Evolutionary conservation across 73 alveolate species (phyloP).

Genomic region (Urostyla sp.): DNA sequence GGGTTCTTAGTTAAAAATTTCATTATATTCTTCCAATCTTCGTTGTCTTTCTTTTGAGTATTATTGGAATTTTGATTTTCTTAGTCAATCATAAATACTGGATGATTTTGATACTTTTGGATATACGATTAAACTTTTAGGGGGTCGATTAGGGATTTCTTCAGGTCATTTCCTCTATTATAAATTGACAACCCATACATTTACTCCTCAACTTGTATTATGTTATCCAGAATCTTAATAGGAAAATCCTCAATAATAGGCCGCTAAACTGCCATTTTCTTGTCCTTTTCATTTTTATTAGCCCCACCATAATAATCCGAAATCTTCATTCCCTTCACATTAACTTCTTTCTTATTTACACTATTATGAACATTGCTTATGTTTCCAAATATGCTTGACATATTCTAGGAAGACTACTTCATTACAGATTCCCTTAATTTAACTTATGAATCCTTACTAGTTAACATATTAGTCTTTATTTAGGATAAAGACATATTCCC

Average conservation of each 20-base stretch:
- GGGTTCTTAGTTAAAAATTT: conserved; percentile 35
- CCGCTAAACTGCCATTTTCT: neutral
- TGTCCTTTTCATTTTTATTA: conserved; percentile 7
- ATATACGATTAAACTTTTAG: conserved; percentile 9
- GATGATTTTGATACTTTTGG: neutral
- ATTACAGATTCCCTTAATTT: conserved; percentile 15
- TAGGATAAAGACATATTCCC: neutral
- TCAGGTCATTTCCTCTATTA: conserved; percentile 46
- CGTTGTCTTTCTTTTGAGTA: neutral
- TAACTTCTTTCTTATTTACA: neutral
- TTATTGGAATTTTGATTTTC: neutral
- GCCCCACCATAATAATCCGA: conserved; percentile 53
- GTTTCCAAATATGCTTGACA: neutral
- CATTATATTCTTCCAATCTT: conserved; percentile 35
- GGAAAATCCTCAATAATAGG: conserved; percentile 32
- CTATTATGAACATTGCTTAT: neutral
- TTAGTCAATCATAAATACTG: neutral
- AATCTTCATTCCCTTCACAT: conserved; percentile 27
- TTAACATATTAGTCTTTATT: neutral
- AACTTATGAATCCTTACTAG: conserved; percentile 4
- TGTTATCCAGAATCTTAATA: conserved; percentile 36
- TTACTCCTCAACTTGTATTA: conserved; percentile 34
- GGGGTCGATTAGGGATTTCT: conserved; percentile 39
- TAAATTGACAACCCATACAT: conserved; percentile 29
- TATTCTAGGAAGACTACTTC: neutral